Evolutionary conservation across 2,329 filamentous ascomycete species (phyloP).

Genomic region (Fusarium sp.): DNA sequence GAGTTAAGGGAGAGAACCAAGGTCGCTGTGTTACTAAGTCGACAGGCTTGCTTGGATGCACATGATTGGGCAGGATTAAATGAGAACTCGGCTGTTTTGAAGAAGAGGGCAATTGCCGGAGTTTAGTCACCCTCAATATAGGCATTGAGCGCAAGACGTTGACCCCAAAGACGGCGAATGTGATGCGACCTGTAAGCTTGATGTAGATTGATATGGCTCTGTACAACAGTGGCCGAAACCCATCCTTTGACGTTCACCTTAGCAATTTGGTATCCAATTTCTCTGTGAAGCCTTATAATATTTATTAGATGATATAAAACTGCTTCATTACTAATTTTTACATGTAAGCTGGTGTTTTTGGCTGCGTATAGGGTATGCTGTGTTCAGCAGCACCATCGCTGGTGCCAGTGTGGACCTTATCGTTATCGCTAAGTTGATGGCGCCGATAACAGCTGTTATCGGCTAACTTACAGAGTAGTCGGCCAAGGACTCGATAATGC

Average conservation of each 20-base stretch:
- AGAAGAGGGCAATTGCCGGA: not conserved
- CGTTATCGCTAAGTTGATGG: too few relatives aligned
- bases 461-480: too few relatives aligned
- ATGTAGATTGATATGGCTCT: too few relatives aligned
- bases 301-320: rapidly evolving
- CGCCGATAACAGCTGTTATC: not conserved
- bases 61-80: conserved; percentile 2
- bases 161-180: rapidly evolving
- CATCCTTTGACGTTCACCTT: rapidly evolving
- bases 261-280: rapidly evolving
- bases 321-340: not conserved
- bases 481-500: not conserved
- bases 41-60: conserved; percentile 8
- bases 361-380: not conserved
- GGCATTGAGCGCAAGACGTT: rapidly evolving
- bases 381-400: not conserved
- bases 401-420: too few relatives aligned
- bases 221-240: too few relatives aligned
- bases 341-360: not conserved
- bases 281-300: rapidly evolving
- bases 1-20: not conserved
- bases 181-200: rapidly evolving
- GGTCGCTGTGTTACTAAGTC: conserved; percentile 1
- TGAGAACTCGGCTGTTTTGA: conserved; percentile 4
- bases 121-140: not conserved